Conservation (phyloP, 2,329 filamentous ascomycete species). For the Ophiostoma novo-ulmi region DNA sequence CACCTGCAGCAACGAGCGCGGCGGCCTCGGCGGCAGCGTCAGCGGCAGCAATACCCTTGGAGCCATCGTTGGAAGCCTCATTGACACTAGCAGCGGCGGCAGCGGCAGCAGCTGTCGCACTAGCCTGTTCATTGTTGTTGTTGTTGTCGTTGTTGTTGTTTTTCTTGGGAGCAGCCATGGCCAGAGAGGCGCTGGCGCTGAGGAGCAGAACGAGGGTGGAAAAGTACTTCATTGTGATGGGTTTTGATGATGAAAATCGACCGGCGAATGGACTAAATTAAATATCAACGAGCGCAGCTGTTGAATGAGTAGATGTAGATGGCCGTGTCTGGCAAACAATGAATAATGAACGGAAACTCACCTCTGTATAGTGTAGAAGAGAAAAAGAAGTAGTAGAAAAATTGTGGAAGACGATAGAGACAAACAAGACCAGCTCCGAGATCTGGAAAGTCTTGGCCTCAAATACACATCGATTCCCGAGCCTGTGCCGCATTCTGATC, state of each 20-base stretch:
- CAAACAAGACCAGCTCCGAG: not conserved
- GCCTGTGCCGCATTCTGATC: not conserved
- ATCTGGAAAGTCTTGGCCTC: not conserved
- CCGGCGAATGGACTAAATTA: slow-evolving; percentile 20
- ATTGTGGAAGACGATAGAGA: not conserved
- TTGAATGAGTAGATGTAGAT: not conserved
- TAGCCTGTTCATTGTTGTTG: not conserved
- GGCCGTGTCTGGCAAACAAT: not conserved
- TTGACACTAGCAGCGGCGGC: not conserved
- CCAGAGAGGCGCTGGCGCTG: slow-evolving; percentile 24
- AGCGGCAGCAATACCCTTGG: slow-evolving; percentile 19
- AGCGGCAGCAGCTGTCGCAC: not conserved
- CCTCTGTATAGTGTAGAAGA: not conserved
- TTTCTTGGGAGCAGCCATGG: slow-evolving; percentile 23
- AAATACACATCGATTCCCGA: not conserved
- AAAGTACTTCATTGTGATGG: slow-evolving; percentile 26
- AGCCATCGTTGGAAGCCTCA: slow-evolving; percentile 1
- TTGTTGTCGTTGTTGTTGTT: slow-evolving; percentile 13
- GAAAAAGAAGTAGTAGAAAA: not conserved
- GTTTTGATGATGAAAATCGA: slow-evolving; percentile 15
- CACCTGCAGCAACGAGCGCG: slow-evolving; percentile 24
- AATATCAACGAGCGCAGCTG: not conserved
- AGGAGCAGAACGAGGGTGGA: slow-evolving; percentile 24
- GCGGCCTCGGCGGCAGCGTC: slow-evolving; percentile 22
- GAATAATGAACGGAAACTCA: not conserved